phyloP scores from a whole-genome alignment of 2,329 filamentous ascomycete species.

The Aspergillus intermedius region DNA sequence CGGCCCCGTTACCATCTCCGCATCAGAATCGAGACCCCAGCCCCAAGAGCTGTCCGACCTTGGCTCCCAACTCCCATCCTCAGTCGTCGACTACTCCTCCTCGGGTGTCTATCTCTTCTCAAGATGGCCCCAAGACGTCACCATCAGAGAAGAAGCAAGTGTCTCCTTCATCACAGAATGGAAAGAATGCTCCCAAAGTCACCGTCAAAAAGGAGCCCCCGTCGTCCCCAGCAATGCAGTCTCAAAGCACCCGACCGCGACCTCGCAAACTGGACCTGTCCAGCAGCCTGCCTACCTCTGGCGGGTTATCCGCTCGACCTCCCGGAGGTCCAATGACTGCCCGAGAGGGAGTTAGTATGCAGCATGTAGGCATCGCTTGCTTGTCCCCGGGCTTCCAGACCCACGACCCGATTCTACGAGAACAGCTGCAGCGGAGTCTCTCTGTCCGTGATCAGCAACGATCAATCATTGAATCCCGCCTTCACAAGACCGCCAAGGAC shows the following conservation, averaged over 20 bases:
- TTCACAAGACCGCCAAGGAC: constrained; percentile 80
- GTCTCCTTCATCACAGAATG: constrained; percentile 41
- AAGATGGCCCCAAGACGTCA: constrained; percentile 29
- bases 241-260: constrained; percentile 50
- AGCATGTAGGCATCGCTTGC: constrained; percentile 89
- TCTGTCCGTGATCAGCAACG: constrained; percentile 90
- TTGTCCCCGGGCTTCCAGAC: constrained; percentile 94
- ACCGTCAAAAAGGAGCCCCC: constrained; percentile 93
- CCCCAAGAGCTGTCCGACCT: constrained; percentile 38
- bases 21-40: constrained; percentile 40
- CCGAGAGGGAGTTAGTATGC: constrained; percentile 72
- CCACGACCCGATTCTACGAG: constrained; percentile 92
- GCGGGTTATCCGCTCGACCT: constrained; percentile 57
- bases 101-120: constrained; percentile 24
- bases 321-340: constrained; percentile 64
- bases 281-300: constrained; percentile 39
- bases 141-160: constrained; percentile 33
- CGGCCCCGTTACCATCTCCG: constrained; percentile 38
- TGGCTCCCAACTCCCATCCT: constrained; percentile 32
- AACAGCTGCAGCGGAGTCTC: constrained; percentile 89
- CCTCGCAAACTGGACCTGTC: constrained; percentile 43
- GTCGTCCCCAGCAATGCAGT: constrained; percentile 67
- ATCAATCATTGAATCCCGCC: constrained; percentile 84
- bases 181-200: constrained; percentile 64
- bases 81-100: constrained; percentile 28